Conservation (phyloP, 1,284 basidiomycete species). For the Apiotrichum mycotoxinovorans region DNA sequence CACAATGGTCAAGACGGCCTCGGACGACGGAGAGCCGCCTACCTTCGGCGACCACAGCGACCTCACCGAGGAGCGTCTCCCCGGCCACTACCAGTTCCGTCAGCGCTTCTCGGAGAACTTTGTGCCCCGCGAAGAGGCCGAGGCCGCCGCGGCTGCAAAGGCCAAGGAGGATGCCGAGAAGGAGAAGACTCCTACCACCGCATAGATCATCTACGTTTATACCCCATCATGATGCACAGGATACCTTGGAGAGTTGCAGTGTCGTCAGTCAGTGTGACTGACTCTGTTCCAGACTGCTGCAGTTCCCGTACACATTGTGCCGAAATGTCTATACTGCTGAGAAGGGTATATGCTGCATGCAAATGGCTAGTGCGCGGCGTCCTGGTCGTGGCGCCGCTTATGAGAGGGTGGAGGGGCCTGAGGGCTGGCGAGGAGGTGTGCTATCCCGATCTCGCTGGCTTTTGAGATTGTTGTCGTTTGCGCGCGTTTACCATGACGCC, state of each 20-base stretch:
- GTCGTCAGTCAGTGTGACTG: too few relatives aligned
- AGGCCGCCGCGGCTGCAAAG: background rate
- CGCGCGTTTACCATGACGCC: slow-evolving; percentile 69
- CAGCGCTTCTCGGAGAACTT: slow-evolving; percentile 17
- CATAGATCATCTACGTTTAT: too few relatives aligned
- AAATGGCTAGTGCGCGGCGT: background rate
- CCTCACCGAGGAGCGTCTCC: slow-evolving; percentile 28
- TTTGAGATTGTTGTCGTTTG: background rate
- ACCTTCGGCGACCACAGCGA: slow-evolving; percentile 38
- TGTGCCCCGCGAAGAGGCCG: background rate
- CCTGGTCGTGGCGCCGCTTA: background rate
- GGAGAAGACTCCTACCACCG: too few relatives aligned
- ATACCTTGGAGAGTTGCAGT: too few relatives aligned
- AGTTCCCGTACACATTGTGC: too few relatives aligned
- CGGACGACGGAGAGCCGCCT: slow-evolving; percentile 43
- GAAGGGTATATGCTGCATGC: slow-evolving; percentile 1
- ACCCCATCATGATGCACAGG: too few relatives aligned
- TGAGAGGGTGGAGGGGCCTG: background rate
- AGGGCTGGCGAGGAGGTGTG: background rate
- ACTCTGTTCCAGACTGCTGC: too few relatives aligned
- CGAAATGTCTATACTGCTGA: too few relatives aligned
- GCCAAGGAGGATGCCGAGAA: background rate
- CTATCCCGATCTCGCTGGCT: background rate
- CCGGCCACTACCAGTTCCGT: slow-evolving; percentile 43
- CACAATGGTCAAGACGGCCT: slow-evolving; percentile 73